Conservation (phyloP, 352 stramenopile species). For the Globisporangium polare region DNA sequence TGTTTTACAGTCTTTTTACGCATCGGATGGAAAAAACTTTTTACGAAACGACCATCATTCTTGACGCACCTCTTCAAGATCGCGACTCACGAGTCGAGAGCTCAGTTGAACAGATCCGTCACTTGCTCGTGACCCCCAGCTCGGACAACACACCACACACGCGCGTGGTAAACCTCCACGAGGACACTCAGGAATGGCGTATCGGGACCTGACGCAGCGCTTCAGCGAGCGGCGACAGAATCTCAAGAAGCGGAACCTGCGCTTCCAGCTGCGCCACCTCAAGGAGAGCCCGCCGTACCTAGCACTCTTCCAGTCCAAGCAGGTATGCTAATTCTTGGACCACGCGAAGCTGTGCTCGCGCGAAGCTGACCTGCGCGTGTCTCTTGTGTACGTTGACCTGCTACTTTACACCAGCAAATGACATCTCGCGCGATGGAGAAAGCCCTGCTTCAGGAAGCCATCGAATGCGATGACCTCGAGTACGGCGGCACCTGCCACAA, state of each 20-base stretch:
- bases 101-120: neutral
- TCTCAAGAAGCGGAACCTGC: conserved; percentile 50
- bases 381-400: neutral
- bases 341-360: neutral
- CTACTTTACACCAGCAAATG: conserved; percentile 21
- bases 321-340: too few species aligned
- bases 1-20: conserved; percentile 1
- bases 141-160: neutral
- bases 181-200: conserved; percentile 39
- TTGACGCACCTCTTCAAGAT: conserved; percentile 49
- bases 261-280: conserved; percentile 51
- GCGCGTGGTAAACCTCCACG: neutral
- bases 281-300: conserved; percentile 36
- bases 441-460: conserved; percentile 52
- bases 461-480: conserved; percentile 32
- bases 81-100: neutral
- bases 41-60: conserved; percentile 9
- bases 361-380: too few species aligned
- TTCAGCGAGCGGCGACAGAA: conserved; percentile 40
- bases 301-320: conserved; percentile 50
- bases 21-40: neutral
- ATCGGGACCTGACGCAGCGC: conserved; percentile 52
- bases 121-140: neutral
- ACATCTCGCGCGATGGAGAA: conserved; percentile 59
- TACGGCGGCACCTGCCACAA: conserved; percentile 25